These are phyloP conservation scores for Pinus tabuliformis DNA, from an alignment of 75 land plant species.

Conservation along the genomic window DNA sequence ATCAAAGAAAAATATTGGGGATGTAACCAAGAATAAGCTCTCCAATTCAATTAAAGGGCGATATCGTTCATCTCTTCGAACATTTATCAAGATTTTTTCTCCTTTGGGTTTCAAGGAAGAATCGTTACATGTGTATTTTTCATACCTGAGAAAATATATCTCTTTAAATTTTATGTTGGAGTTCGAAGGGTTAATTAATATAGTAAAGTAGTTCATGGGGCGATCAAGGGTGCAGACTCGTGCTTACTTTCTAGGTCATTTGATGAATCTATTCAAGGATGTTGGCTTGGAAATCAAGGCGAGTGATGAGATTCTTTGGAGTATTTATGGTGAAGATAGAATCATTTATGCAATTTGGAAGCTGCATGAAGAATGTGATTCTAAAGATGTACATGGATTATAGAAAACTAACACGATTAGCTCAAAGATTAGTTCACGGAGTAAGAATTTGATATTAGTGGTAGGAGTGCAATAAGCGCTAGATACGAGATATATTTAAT, in stretches of 20 bases:
- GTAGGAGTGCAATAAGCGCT: conserved; percentile 14
- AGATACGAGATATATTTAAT: too few relatives aligned
- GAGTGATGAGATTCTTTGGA: conserved; percentile 67
- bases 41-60: conserved; percentile 58
- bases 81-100: conserved; percentile 62
- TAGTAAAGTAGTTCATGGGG: conserved; percentile 26
- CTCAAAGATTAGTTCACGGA: conserved; percentile 76
- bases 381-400: conserved; percentile 77
- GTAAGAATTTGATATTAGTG: conserved; percentile 54
- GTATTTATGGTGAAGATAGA: conserved; percentile 83
- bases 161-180: conserved; percentile 52
- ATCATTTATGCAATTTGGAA: conserved; percentile 74
- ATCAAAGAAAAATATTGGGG: conserved; percentile 62
- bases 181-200: conserved; percentile 57
- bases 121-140: conserved; percentile 67
- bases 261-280: conserved; percentile 76
- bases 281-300: conserved; percentile 77
- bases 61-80: conserved; percentile 56
- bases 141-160: conserved; percentile 72
- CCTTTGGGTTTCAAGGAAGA: conserved; percentile 70
- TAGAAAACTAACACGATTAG: conserved; percentile 48
- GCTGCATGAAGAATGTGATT: conserved; percentile 89
- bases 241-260: conserved; percentile 59
- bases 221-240: conserved; percentile 1
- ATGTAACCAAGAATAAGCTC: conserved; percentile 48